Evolutionary conservation across 2,329 filamentous ascomycete genomes (phyloP).

Genomic region (Dactylellina sp.): DNA sequence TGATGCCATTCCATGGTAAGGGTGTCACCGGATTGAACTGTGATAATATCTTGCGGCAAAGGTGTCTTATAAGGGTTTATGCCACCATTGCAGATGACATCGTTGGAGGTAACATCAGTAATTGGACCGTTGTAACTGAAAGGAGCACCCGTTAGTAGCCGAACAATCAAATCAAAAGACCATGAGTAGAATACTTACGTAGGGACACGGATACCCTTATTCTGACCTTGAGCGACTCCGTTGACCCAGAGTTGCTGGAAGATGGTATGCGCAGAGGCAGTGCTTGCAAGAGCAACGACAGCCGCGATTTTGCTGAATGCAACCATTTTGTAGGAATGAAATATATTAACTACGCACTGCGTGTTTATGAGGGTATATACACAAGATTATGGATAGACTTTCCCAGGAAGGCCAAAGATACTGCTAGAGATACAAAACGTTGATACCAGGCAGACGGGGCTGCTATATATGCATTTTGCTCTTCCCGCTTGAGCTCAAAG

Average conservation of each 20-base stretch:
- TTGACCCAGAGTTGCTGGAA: slow-evolving; percentile 61
- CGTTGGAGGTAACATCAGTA: slow-evolving; percentile 34
- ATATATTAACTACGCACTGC: slow-evolving; percentile 41
- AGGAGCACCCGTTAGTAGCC: slow-evolving; percentile 2
- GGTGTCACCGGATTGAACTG: slow-evolving; percentile 63
- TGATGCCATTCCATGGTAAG: slow-evolving; percentile 72
- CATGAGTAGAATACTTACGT: slow-evolving; percentile 51
- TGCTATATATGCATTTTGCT: slow-evolving; percentile 32
- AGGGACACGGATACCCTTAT: slow-evolving; percentile 59
- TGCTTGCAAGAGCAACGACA: slow-evolving; percentile 53
- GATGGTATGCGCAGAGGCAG: slow-evolving; percentile 60
- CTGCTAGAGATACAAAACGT: slow-evolving; percentile 9
- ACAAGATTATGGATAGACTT: slow-evolving; percentile 27
- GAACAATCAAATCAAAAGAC: background rate
- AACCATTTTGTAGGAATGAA: slow-evolving; percentile 46
- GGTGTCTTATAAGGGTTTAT: slow-evolving; percentile 33
- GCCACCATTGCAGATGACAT: slow-evolving; percentile 50
- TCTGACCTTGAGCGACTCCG: slow-evolving; percentile 58
- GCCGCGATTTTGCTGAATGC: slow-evolving; percentile 54
- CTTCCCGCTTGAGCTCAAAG: background rate
- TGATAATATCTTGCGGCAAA: slow-evolving; percentile 62
- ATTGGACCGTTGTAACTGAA: slow-evolving; percentile 46
- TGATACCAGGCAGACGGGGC: slow-evolving; percentile 1
- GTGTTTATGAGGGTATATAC: slow-evolving; percentile 32
- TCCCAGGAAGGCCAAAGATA: slow-evolving; percentile 27